Evolutionary conservation across 2,329 filamentous ascomycete species (phyloP), one percentile per base, ranked within the genome.

Genomic region (Exophiala oligosperma): DNA sequence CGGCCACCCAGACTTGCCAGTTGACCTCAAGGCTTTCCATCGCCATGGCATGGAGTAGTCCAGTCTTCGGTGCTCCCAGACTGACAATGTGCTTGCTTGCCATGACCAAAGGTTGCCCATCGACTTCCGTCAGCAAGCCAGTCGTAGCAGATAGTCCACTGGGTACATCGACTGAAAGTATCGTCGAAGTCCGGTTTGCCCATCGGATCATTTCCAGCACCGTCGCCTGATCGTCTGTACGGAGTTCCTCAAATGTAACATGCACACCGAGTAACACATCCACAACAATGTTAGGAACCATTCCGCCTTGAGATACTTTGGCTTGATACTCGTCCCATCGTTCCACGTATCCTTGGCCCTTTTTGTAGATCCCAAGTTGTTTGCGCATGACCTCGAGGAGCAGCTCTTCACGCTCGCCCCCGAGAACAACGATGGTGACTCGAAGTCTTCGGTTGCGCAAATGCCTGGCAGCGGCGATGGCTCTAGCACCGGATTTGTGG

Each of bases 151-250:
- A 62, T 17, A 64, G 85, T 4, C 94, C 94, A 0, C 90, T 93
- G 0, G 94, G 94, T 4, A 95, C 85, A 70, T 96, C 93, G n/a
- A 99, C 84, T 0, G 92, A 90, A 21, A 99, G 77, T 2, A 94
- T 88, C 57, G 88, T 86, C 8, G 56, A 60, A 21, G 46, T 61
- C 63, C 92, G 88, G 70, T 97, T 97, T 2, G 91, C 89, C 92
- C 92, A 97, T 62, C 92, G 89, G 68, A 97, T 94, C 69, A 97
- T 84, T 69, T 95, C 89, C 69, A 95, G 92, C 0, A 91, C 90
- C 0, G 88, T 89, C 2, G 88, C 86, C 71, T 95, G 91, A 64
- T 96, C 90, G 14, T 89, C 88, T 1, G 87, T 89, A 37, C 91
- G 84, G 28, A 97, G 80, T 66, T 95, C 91, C 65, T 97, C 92